These are phyloP conservation scores for Gastrolobium bilobum DNA, from an alignment of 306 rosid species.

Conservation along the genomic window DNA sequence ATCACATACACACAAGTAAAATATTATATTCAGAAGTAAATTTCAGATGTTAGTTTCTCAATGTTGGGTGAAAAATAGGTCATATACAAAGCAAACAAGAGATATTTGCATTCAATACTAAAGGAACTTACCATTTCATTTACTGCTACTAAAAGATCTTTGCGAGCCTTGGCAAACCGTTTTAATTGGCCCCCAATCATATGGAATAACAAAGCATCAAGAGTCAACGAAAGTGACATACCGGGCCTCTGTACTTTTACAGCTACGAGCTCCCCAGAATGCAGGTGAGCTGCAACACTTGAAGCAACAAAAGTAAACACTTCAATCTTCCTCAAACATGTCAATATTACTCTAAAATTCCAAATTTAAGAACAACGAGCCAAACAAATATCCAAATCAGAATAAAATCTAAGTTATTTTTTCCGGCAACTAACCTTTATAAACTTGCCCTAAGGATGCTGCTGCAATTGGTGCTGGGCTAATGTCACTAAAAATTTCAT, in stretches of 20 bases:
- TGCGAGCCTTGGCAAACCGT: conserved; percentile 90
- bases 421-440: conserved; percentile 74
- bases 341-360: conserved; percentile 38
- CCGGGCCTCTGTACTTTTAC: conserved; percentile 99
- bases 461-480: conserved; percentile 90
- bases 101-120: conserved; percentile 19
- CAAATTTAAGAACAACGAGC: conserved; percentile 29
- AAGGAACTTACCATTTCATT: conserved; percentile 87
- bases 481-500: conserved; percentile 78
- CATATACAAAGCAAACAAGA: conserved; percentile 32
- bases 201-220: conserved; percentile 94
- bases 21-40: background rate
- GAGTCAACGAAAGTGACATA: conserved; percentile 90
- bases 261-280: conserved; percentile 94
- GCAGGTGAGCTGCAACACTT: conserved; percentile 99
- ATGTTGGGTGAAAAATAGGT: conserved; percentile 35
- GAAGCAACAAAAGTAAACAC: conserved; percentile 71
- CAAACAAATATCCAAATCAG: conserved; percentile 30
- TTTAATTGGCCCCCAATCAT: conserved; percentile 95
- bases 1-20: conserved; percentile 22
- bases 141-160: conserved; percentile 93
- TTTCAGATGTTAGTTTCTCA: conserved; percentile 3
- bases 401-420: conserved; percentile 20
- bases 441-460: conserved; percentile 97
- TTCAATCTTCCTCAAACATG: conserved; percentile 56